Conservation (phyloP, 208 protist species). For the Crithidia sp. region DNA sequence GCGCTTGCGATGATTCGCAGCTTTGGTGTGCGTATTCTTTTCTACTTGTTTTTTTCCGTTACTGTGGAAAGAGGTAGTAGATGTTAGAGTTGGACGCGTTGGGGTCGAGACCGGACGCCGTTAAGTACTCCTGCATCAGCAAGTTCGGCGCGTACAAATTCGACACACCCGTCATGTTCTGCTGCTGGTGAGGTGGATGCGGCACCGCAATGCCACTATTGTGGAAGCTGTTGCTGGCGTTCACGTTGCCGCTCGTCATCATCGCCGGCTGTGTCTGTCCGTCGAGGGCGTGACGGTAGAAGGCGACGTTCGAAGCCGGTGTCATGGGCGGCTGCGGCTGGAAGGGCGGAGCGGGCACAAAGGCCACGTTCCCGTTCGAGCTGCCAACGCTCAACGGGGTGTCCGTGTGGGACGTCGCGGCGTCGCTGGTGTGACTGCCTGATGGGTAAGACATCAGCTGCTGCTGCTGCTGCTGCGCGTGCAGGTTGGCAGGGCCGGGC, state of each 20-base stretch:
- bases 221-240: not conserved
- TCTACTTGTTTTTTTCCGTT: not conserved
- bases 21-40: not conserved
- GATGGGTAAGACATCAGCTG: slow-evolving; percentile 22
- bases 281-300: slow-evolving; percentile 12
- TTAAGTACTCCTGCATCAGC: slow-evolving; percentile 24
- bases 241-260: not conserved
- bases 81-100: slow-evolving; percentile 24
- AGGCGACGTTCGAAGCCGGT: not conserved
- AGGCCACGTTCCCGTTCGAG: slow-evolving; percentile 16
- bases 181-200: not conserved
- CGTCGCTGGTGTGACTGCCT: slow-evolving; percentile 13
- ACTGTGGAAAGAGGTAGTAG: slow-evolving; percentile 21
- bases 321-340: slow-evolving; percentile 9
- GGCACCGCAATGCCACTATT: not conserved
- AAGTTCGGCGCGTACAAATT: slow-evolving; percentile 9
- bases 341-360: slow-evolving; percentile 8
- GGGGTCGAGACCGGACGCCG: slow-evolving; percentile 7
- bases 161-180: not conserved
- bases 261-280: not conserved
- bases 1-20: no score
- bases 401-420: slow-evolving; percentile 17
- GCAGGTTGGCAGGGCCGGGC: not conserved
- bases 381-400: slow-evolving; percentile 22
- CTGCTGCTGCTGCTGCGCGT: slow-evolving; percentile 13